phyloP scores from a whole-genome alignment of 2,329 filamentous ascomycete genomes.

The Neocatenulostroma microsporum region DNA sequence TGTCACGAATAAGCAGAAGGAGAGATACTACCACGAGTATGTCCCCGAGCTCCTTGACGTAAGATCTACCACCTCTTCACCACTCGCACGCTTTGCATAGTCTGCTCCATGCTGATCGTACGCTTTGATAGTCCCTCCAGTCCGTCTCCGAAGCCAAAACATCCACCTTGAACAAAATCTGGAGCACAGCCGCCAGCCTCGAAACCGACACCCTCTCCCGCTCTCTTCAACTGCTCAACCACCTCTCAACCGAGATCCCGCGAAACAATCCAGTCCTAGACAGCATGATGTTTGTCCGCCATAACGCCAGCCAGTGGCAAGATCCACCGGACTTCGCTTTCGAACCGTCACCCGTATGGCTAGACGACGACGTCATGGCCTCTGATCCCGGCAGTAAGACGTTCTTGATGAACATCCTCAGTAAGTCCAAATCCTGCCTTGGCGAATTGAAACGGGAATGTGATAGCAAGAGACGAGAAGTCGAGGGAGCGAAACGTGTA shows the following conservation, averaged over 20 bases:
- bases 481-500: slow-evolving; percentile 65
- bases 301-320: slow-evolving; percentile 73
- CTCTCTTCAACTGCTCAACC: slow-evolving; percentile 63
- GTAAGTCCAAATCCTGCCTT: slow-evolving; percentile 79
- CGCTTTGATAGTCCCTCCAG: slow-evolving; percentile 57
- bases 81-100: not conserved
- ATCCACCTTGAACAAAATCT: slow-evolving; percentile 73
- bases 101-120: slow-evolving; percentile 1
- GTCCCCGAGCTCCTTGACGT: slow-evolving; percentile 89
- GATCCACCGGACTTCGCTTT: slow-evolving; percentile 81
- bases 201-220: slow-evolving; percentile 72
- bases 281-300: slow-evolving; percentile 94
- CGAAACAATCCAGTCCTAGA: slow-evolving; percentile 84
- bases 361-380: slow-evolving; percentile 82
- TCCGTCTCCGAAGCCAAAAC: slow-evolving; percentile 87
- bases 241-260: slow-evolving; percentile 70
- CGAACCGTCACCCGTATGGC: slow-evolving; percentile 93
- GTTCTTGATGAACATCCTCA: slow-evolving; percentile 82
- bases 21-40: slow-evolving; percentile 95
- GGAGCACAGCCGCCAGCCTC: slow-evolving; percentile 70
- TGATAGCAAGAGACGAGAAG: slow-evolving; percentile 77
- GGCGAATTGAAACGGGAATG: slow-evolving; percentile 73
- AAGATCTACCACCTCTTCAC: slow-evolving; percentile 21
- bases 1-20: slow-evolving; percentile 95
- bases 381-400: slow-evolving; percentile 81